Conservation (phyloP, 192 early-diverging fungal species). For the Ambispora gerdemannii region DNA sequence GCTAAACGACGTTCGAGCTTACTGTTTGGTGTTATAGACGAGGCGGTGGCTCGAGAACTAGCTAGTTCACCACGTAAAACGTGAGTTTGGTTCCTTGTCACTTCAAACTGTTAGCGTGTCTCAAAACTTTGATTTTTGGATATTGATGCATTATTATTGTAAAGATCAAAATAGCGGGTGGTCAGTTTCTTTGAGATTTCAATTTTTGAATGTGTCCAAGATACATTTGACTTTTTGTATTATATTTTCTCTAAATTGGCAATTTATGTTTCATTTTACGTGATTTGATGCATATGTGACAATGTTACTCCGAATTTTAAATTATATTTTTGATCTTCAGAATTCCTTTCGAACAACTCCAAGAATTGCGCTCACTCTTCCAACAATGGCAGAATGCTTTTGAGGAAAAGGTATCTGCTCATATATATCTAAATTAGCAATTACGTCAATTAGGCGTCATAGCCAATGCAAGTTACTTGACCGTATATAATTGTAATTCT, state of each 20-base stretch:
- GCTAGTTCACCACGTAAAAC: background rate
- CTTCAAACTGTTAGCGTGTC: background rate
- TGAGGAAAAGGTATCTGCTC: slow-evolving; percentile 20
- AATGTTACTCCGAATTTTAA: background rate
- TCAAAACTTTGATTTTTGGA: background rate
- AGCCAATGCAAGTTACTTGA: background rate
- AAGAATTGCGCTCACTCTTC: slow-evolving; percentile 25
- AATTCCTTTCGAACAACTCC: slow-evolving; percentile 22
- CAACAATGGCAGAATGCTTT: slow-evolving; percentile 20
- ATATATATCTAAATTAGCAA: background rate
- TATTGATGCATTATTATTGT: background rate
- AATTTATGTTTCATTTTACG: background rate
- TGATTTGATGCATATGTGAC: slow-evolving; percentile 4
- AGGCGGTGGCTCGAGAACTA: background rate
- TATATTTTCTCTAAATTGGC: background rate
- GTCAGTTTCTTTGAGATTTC: background rate
- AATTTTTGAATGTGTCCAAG: background rate
- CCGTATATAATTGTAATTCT: background rate
- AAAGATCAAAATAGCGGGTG: background rate
- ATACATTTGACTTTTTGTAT: background rate
- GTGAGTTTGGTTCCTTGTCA: background rate
- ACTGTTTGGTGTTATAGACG: slow-evolving; percentile 12
- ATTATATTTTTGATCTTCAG: background rate
- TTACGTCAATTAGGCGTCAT: background rate
- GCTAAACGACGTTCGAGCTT: slow-evolving; percentile 7